A percentile compares a stretch with the other conserved stretches of the same genome.
These are phyloP conservation scores for Trichoderma sp. DNA, from an alignment of 2,329 filamentous ascomycete species.

Conservation along the genomic window DNA sequence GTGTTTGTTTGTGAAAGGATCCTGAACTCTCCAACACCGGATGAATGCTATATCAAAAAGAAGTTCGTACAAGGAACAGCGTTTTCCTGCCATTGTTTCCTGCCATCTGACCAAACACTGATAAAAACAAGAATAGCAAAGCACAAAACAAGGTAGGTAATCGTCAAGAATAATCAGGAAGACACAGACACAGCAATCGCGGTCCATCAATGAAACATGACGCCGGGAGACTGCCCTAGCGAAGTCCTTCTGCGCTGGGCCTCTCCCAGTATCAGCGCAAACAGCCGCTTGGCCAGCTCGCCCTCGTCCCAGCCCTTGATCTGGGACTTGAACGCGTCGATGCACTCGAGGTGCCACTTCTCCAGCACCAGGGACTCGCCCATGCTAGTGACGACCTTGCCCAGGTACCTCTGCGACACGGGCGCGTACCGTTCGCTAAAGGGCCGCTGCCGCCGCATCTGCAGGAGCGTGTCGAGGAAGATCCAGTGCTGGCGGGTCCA, in stretches of 20 bases:
- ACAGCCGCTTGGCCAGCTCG: conserved; percentile 55
- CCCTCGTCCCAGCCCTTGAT: conserved; percentile 55
- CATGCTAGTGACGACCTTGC: conserved; percentile 52
- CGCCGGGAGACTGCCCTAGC: conserved; percentile 30
- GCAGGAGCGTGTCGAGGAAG: conserved; percentile 54
- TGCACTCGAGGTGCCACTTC: conserved; percentile 60
- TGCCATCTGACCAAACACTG: not conserved
- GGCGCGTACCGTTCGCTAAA: conserved; percentile 38
- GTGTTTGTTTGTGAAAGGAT: not conserved
- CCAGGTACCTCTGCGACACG: conserved; percentile 45
- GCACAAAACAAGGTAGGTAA: not conserved
- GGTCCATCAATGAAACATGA: conserved; percentile 40
- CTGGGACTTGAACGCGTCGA: conserved; percentile 55
- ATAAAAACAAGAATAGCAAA: not conserved
- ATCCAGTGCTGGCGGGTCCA: conserved; percentile 60
- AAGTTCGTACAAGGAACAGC: not conserved
- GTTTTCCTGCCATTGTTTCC: not conserved
- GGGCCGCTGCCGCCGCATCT: conserved; percentile 49
- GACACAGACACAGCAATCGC: no score
- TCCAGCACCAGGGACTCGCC: conserved; percentile 53
- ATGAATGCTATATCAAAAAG: conserved; percentile 17
- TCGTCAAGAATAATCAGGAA: not conserved
- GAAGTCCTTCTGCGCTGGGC: conserved; percentile 37
- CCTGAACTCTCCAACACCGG: conserved; percentile 5
- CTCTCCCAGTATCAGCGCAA: conserved; percentile 56